These are phyloP conservation scores for Saccharomycopsis sp. DNA, from an alignment of 805 yeast species.

Conservation along the genomic window DNA sequence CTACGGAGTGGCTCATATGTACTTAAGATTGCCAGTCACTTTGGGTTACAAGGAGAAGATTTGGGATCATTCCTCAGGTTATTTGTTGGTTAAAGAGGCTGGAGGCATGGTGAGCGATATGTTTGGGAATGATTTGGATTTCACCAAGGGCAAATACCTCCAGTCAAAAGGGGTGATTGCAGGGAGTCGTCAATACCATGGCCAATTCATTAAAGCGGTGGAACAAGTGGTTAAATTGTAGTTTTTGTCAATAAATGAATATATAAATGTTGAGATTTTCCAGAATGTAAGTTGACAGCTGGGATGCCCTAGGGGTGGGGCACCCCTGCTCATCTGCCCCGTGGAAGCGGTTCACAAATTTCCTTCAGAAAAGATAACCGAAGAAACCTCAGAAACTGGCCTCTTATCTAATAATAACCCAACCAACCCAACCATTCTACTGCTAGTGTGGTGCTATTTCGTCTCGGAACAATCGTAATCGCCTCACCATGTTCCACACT, in stretches of 20 bases:
- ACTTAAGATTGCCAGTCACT: slow-evolving; percentile 76
- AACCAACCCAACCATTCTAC: no score
- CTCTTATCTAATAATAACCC: no score
- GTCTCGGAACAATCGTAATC: no score
- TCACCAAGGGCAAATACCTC: slow-evolving; percentile 77
- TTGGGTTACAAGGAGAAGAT: slow-evolving; percentile 79
- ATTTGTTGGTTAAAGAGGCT: slow-evolving; percentile 73
- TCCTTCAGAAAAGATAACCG: no score
- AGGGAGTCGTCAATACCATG: slow-evolving; percentile 31
- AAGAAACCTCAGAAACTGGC: no score
- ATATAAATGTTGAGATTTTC: no score
- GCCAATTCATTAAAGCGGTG: slow-evolving; percentile 24
- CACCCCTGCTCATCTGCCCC: no score
- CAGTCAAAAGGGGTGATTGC: slow-evolving; percentile 90
- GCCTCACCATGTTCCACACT: slow-evolving; percentile 19
- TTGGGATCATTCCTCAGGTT: slow-evolving; percentile 99
- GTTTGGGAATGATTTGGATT: slow-evolving; percentile 62
- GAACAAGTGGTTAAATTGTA: slow-evolving; percentile 12
- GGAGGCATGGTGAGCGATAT: slow-evolving; percentile 90
- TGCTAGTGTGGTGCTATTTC: no score
- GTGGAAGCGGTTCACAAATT: no score
- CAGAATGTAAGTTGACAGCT: no score
- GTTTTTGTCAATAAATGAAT: no score
- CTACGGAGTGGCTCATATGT: slow-evolving; percentile 86
- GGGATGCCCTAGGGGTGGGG: no score